Percentiles rank a stretch among this genome's conserved stretches.
These are phyloP conservation scores for Penicillium diatomitis DNA, from an alignment of 495 filamentous ascomycete genomes.

Conservation along the genomic window DNA sequence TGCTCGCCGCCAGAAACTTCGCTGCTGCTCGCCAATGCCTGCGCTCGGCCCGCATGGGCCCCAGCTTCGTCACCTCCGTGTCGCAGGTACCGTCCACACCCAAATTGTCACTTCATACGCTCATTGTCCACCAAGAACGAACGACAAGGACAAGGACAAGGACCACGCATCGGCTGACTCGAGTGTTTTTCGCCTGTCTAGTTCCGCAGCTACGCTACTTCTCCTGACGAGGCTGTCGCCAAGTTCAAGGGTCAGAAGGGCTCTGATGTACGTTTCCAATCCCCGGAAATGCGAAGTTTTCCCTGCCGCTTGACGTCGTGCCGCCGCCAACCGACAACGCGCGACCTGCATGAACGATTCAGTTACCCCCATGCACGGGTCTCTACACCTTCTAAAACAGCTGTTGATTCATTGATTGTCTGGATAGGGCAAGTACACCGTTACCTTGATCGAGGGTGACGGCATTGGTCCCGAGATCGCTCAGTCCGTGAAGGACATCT, in stretches of 20 bases:
- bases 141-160: neutral
- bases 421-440: conserved; percentile 79
- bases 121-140: neutral
- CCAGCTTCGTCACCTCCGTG: conserved; percentile 38
- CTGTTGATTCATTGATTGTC: neutral
- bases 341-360: neutral
- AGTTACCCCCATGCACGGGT: too few species aligned
- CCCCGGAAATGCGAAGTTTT: conserved; percentile 13
- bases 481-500: conserved; percentile 96
- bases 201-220: conserved; percentile 41
- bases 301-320: conserved; percentile 4
- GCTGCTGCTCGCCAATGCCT: conserved; percentile 48
- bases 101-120: neutral
- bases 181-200: conserved; percentile 9
- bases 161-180: conserved; percentile 20
- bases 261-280: conserved; percentile 54
- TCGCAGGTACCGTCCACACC: conserved; percentile 38
- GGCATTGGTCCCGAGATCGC: conserved; percentile 97
- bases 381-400: too few species aligned
- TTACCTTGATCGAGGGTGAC: conserved; percentile 96
- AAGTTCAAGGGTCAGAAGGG: conserved; percentile 88
- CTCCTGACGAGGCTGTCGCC: conserved; percentile 66
- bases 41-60: conserved; percentile 39
- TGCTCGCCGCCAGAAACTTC: conserved; percentile 53
- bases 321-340: conserved; percentile 16